A percentile compares a stretch with the other conserved stretches of the same genome.
These are phyloP conservation scores for Paramarasmius palmivorus DNA, from an alignment of 1,284 basidiomycete genomes.

Conservation along the genomic window DNA sequence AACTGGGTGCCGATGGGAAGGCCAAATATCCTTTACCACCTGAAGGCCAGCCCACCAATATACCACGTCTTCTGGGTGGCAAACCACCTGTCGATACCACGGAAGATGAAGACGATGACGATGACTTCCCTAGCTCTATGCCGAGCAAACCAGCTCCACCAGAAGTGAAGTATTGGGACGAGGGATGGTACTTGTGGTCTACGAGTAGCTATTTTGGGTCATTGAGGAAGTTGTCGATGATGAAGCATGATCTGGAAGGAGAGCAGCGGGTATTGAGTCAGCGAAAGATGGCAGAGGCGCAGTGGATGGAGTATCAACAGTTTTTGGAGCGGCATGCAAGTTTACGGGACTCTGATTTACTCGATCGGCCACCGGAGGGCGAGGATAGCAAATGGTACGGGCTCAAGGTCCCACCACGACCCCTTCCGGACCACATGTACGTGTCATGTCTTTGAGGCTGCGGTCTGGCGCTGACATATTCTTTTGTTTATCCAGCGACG, in stretches of 20 bases:
- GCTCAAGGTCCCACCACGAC: constrained; percentile 37
- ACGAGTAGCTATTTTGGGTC: constrained; percentile 52
- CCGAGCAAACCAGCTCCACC: constrained; percentile 4
- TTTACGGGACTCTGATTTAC: constrained; percentile 14
- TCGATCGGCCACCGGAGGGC: constrained; percentile 18
- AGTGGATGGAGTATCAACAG: constrained; percentile 51
- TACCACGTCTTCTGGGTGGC: constrained; percentile 44
- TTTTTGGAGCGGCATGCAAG: constrained; percentile 31
- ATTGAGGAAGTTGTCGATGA: constrained; percentile 56
- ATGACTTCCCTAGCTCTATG: neutral
- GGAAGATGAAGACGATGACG: constrained; percentile 21
- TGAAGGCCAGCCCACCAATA: constrained; percentile 57
- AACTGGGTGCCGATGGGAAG: constrained; percentile 39
- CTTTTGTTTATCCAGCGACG: constrained; percentile 39
- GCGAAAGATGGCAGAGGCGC: constrained; percentile 42
- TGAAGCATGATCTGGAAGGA: constrained; percentile 54
- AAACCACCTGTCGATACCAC: constrained; percentile 27
- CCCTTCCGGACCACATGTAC: constrained; percentile 37
- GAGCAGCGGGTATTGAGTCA: constrained; percentile 44
- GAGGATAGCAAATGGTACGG: constrained; percentile 36
- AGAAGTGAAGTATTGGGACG: constrained; percentile 60
- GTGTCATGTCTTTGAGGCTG: constrained; percentile 18
- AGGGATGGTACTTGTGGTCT: constrained; percentile 76
- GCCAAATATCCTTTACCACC: constrained; percentile 58
- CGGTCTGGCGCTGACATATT: constrained; percentile 30